Evolutionary conservation across 768 basidiomycete genomes (phyloP).

Genomic region (Pulveroboletus sp.): DNA sequence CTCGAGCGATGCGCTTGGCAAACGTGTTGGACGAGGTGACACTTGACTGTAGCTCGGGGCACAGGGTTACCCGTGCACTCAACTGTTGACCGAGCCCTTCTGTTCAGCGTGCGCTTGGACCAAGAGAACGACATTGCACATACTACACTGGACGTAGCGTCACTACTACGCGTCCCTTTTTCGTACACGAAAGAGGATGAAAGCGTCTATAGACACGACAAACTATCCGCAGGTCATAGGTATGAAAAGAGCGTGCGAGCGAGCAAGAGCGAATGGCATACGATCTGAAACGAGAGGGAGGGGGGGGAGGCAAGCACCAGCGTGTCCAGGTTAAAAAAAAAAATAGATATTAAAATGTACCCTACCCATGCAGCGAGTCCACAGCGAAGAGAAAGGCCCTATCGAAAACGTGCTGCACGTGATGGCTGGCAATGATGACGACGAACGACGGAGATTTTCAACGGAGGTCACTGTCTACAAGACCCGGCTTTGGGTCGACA

Average conservation of each 20-base stretch:
- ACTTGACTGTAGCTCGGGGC: too few relatives aligned
- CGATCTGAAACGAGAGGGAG: neutral
- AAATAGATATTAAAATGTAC: neutral
- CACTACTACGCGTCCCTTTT: neutral
- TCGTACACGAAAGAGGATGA: constrained; percentile 3
- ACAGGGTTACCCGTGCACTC: too few relatives aligned
- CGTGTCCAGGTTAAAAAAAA: neutral
- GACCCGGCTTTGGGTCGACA: constrained; percentile 4
- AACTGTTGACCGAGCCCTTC: too few relatives aligned
- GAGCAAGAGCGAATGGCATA: neutral
- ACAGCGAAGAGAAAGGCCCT: neutral
- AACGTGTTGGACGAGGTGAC: too few relatives aligned
- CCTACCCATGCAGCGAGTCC: constrained; percentile 3
- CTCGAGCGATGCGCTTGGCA: too few relatives aligned
- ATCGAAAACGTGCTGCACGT: neutral
- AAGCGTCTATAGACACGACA: neutral
- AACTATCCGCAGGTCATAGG: constrained; percentile 4
- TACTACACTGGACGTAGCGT: neutral
- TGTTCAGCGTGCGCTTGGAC: too few relatives aligned
- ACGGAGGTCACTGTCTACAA: constrained; percentile 1
- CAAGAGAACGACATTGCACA: too few relatives aligned
- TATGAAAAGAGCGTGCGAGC: constrained; percentile 8
- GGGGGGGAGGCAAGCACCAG: too few relatives aligned
- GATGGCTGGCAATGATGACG: neutral
- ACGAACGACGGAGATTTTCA: neutral